Evolutionary conservation across 2,329 filamentous ascomycete genomes (phyloP), one percentile per base, ranked within the genome.

Genomic region (Pseudogymnoascus sp.): DNA sequence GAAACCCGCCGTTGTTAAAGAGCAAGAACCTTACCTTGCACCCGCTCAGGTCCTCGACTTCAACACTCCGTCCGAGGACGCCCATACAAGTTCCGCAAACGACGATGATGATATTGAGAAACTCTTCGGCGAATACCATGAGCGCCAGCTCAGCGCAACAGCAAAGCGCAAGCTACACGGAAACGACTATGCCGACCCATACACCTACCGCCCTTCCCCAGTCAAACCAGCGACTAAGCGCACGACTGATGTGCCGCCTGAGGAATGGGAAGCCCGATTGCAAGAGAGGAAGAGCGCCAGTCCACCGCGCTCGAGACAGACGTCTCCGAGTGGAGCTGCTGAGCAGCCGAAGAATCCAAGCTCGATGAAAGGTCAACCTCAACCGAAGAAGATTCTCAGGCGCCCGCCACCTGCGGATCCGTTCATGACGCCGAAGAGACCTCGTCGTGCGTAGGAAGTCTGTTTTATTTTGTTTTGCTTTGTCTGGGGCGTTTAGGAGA

Each of bases 41-140:
- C 49, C 49, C 8, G 37, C 43, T 29, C 3, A 63, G 66, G 7
- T 73, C 71, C 31, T 69, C 71, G 31, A 68, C 72, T 39, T 38
- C 33, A 11, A 7, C 7, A 26, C 58, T 38, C 19, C 35, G 0
- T 60, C 58, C 7, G 26, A 41, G 4, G 58, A 39, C 7, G 19
- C 35, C 2, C 14, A 55, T 35, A 23, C 49, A 62, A 10, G 45
- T 26, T 21, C 60, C 6, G 31, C 72, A 74, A 5, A 72, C 74
- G 67, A 69, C 29, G 65, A 65, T 4, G 63, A 63, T 12, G 59
- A 65, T 12, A 61, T 49, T 2, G 26, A 55, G 31, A 33, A 60
- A 10, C 12, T 64, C 14, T 68, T 69, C 2, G 65, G 66, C n/a
- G 64, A 70, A 10, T 55, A 55, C 16, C 49, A 55, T 55, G 49